Evolutionary conservation across 345 rosid genomes (phyloP), one percentile per base, ranked within the genome.

Genomic region (Arabis alpina): DNA sequence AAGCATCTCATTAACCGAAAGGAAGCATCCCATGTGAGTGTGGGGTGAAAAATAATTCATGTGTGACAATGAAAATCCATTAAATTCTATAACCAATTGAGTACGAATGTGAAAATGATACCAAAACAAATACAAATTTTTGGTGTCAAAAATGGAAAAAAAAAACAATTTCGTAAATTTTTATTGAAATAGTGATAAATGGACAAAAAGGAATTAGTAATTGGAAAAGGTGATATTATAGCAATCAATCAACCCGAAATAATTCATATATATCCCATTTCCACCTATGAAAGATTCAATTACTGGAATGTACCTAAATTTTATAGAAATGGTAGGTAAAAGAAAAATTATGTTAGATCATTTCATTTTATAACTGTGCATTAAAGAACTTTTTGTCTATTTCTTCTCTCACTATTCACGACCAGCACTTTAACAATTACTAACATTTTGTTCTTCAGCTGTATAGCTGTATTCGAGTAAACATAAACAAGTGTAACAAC

Each of bases 1-100:
- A 72, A 72, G 76, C 70, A 62, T 62, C 69, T 50, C 69, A 42
- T 34, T 40, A 4, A 59, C 50, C 13, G 27, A 19, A 66, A 50
- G 54, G 56, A 73, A 65, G 77, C 72, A 73, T 58, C 72, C 61
- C 77, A 73, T 66, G 77, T 73, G 72, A 63, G 12, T 51, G 52
- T 73, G 16, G 36, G 71, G 19, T 64, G 45, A 27, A 64, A 55
- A 48, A 64, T 55, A 55, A 54, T 54, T 64, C 15, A 14, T 13
- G 44, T 66, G 54, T 32, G 71, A 53, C 12, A 15, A 11, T 19
- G 23, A 19, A 52, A 56, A 24, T 56, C 36, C 57, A 16, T 48
- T 30, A 24, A 53, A 48, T 30, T 13, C 42, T 49, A 0, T 40
- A 49, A 69, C 32, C 49, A 68, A 47, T 47, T 24, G 5, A 37